Percentiles rank a stretch among this genome's conserved stretches.
Conservation (phyloP, 1,284 basidiomycete genomes). For the Cystobasidium sp. region DNA sequence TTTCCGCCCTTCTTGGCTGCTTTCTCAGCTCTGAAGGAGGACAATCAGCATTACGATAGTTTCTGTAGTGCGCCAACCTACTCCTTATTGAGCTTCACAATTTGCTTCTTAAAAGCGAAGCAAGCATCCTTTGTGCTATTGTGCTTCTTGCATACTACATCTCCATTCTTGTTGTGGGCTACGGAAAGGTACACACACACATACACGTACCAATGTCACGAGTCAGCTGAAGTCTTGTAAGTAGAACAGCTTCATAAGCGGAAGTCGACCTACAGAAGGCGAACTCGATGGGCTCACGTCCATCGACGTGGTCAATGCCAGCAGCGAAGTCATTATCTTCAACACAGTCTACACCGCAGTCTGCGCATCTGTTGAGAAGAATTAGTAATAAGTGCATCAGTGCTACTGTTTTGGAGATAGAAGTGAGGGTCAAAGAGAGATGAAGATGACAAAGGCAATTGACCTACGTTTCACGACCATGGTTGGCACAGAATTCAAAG, state of each 20-base stretch:
- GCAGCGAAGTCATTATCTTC: constrained; percentile 43
- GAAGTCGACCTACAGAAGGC: constrained; percentile 24
- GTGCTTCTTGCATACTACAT: constrained; percentile 44
- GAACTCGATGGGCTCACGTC: constrained; percentile 38
- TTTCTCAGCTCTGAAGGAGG: constrained; percentile 17
- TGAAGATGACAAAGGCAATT: not conserved
- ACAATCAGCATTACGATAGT: too few relatives aligned
- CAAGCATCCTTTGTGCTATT: constrained; percentile 32
- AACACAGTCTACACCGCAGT: constrained; percentile 31
- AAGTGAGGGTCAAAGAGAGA: too few relatives aligned
- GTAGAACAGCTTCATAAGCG: not conserved
- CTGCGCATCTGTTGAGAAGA: constrained; percentile 7
- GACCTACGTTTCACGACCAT: constrained; percentile 38
- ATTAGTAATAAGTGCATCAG: not conserved
- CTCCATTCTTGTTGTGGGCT: constrained; percentile 44
- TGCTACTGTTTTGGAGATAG: not conserved
- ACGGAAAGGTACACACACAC: not conserved
- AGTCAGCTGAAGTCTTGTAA: not conserved
- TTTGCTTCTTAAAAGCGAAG: constrained; percentile 45
- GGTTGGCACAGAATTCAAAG: constrained; percentile 41
- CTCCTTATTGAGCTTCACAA: constrained; percentile 42
- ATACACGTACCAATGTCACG: too few relatives aligned
- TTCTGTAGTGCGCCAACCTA: too few relatives aligned
- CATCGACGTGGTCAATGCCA: constrained; percentile 38
- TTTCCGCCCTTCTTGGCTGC: constrained; percentile 31